A percentile compares a stretch with the other conserved stretches of the same genome.
These are phyloP conservation scores for Danielia oregonensis DNA, from an alignment of 805 yeast genomes.

Conservation along the genomic window DNA sequence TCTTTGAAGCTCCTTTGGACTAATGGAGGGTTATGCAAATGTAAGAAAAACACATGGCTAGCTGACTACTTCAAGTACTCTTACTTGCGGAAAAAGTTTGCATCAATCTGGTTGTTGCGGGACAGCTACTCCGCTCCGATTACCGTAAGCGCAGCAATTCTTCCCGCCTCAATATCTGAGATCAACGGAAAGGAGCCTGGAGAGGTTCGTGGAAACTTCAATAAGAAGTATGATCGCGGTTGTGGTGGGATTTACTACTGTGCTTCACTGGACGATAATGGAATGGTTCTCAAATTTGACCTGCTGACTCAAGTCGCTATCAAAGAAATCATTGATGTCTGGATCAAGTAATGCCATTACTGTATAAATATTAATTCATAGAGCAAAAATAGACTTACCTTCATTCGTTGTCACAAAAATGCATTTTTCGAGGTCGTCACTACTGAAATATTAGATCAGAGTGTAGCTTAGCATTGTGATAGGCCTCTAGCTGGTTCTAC, in stretches of 20 bases:
- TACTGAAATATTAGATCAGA: no score
- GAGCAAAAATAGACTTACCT: no score
- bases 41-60: conserved; percentile 18
- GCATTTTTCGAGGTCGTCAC: no score
- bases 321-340: conserved; percentile 7
- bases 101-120: conserved; percentile 7
- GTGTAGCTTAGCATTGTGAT: no score
- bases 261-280: conserved; percentile 11
- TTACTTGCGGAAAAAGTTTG: conserved; percentile 6
- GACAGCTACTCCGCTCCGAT: conserved; percentile 7
- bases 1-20: conserved; percentile 23
- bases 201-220: conserved; percentile 6
- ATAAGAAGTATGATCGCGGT: conserved; percentile 9
- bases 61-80: conserved; percentile 10
- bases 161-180: conserved; percentile 11
- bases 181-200: conserved; percentile 4
- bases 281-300: conserved; percentile 7
- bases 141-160: conserved; percentile 6
- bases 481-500: no score
- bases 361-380: no score
- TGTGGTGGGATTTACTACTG: conserved; percentile 15
- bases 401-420: no score
- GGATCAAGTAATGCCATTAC: no score
- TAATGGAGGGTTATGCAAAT: conserved; percentile 25
- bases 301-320: conserved; percentile 2